Evolutionary conservation across 2,329 filamentous ascomycete genomes (phyloP), one percentile per base, ranked within the genome.

Genomic region (Gyromitra esculenta): DNA sequence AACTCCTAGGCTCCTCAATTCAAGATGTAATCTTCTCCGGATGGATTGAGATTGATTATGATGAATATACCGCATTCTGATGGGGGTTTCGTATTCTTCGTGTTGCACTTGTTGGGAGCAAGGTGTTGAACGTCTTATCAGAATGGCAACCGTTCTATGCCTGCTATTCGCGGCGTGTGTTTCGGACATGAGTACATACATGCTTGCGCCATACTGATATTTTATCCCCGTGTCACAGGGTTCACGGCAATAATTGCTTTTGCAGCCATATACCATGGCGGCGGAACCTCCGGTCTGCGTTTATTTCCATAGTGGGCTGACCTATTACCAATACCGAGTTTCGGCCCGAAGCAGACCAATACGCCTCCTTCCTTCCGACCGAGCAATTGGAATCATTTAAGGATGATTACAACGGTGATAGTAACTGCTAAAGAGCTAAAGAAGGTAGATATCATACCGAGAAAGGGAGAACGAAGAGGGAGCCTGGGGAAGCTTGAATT

Each of bases 91-190:
- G n/a, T n/a, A 66, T 39, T 41, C 31, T 67, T 66, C 35, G 35
- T 59, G 63, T 60, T 60, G 54, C 63, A 73, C 71, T 74, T 74
- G 71, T 75, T 75, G 72, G 65, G 72, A 75, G 65, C 41, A 39
- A 62, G 60, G 69, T 59, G 69, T 65, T 18, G 48, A 59, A 65
- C 39, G 21, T 57, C 69, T 72, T 72, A 72, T 72, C 69, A 72
- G 50, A 72, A 65, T 54, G 56, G 52, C 37, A 72, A 65, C 69
- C 69, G 60, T 72, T 37, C 69, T 65, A 65, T 65, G 50, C 69
- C 41, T 72, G 60, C 60, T 59, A 64, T 56, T 70, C 67, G 56
- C 57, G 57, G 56, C 9, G 56, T 35, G 35, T 64, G 59, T 39
- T 70, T 71, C 67, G 37, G 48, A 31, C 67, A 57, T 65, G 60